phyloP scores from a whole-genome alignment of 805 yeast genomes.

The Kazachstania viticola region DNA sequence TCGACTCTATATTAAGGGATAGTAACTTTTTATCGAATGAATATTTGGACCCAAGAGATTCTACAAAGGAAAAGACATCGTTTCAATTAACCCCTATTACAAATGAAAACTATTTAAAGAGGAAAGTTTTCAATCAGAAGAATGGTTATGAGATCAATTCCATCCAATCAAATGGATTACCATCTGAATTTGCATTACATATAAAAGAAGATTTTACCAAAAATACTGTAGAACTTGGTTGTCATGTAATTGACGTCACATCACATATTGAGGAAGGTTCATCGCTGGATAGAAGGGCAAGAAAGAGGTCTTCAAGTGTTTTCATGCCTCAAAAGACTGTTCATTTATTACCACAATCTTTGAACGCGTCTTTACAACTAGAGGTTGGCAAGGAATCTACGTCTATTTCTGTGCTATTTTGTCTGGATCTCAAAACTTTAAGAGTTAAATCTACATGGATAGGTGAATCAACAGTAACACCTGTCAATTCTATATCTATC shows the following conservation, averaged over 20 bases:
- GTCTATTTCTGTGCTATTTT: constrained; percentile 69
- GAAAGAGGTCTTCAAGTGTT: constrained; percentile 82
- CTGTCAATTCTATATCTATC: constrained; percentile 31
- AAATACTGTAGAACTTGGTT: constrained; percentile 60
- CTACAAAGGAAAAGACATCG: constrained; percentile 17
- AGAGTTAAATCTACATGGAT: constrained; percentile 69
- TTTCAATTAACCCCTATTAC: constrained; percentile 17
- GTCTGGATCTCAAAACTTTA: constrained; percentile 58
- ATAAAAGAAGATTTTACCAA: constrained; percentile 38
- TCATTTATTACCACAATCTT: constrained; percentile 54
- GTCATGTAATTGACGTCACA: constrained; percentile 76
- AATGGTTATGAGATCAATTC: constrained; percentile 26
- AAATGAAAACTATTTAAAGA: constrained; percentile 9
- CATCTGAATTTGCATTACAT: constrained; percentile 72
- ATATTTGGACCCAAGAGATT: constrained; percentile 40
- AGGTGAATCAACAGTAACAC: constrained; percentile 57
- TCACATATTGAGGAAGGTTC: constrained; percentile 64
- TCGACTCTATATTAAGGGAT: constrained; percentile 81
- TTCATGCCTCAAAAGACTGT: constrained; percentile 67
- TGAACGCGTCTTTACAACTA: constrained; percentile 52
- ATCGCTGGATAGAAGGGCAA: constrained; percentile 73
- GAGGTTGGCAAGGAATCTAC: constrained; percentile 47
- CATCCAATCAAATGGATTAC: constrained; percentile 17
- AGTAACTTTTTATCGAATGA: constrained; percentile 75
- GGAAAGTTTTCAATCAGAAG: constrained; percentile 14